Conservation (phyloP, 768 basidiomycete genomes). For the Hericium coralloides region DNA sequence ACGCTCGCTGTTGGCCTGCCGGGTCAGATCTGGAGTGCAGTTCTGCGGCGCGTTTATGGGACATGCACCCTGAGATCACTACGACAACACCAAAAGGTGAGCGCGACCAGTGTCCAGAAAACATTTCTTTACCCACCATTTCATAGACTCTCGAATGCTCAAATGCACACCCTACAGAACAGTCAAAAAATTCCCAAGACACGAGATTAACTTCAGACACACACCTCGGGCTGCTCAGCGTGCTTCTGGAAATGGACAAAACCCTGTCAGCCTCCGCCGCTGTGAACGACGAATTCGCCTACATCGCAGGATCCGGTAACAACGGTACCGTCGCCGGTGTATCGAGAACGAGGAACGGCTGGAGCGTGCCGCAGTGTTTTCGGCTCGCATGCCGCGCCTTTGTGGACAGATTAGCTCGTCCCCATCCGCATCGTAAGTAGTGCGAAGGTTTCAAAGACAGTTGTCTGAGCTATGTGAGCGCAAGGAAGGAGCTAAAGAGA, state of each 20-base stretch:
- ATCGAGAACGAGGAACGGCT: conserved; percentile 16
- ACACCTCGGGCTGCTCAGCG: conserved; percentile 22
- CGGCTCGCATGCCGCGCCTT: too few species aligned
- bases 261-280: conserved; percentile 16
- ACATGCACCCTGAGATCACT: conserved; percentile 25
- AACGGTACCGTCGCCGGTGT: not conserved
- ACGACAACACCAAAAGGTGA: not conserved
- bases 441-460: too few species aligned
- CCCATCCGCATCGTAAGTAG: too few species aligned
- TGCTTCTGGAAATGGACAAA: conserved; percentile 23
- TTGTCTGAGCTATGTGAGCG: too few species aligned
- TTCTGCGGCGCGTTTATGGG: conserved; percentile 17
- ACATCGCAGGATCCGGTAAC: conserved; percentile 13
- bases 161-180: conserved; percentile 24
- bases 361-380: too few species aligned
- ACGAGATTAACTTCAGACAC: not conserved
- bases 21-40: conserved; percentile 21
- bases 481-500: too few species aligned
- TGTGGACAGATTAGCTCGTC: too few species aligned
- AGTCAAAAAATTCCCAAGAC: too few species aligned
- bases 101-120: not conserved
- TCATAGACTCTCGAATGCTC: conserved; percentile 23
- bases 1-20: conserved; percentile 24
- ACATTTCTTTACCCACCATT: conserved; percentile 15
- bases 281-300: conserved; percentile 22